These are phyloP conservation scores for Hypoxylon cercidicola DNA, from an alignment of 495 filamentous ascomycete species.

Conservation along the genomic window DNA sequence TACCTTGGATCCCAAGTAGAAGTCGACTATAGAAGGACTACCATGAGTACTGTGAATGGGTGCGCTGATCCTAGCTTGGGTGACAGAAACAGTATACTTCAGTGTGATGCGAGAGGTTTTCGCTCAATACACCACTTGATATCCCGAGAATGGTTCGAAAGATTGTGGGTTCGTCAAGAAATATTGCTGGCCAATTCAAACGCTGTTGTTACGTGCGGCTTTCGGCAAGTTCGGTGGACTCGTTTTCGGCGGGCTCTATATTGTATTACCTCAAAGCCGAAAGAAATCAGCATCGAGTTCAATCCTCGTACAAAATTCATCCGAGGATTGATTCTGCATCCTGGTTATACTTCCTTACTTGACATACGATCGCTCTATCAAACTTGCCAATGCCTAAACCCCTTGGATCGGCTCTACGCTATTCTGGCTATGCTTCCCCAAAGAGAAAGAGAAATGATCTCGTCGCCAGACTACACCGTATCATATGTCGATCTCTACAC, in stretches of 20 bases:
- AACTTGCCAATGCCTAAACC: slow-evolving; percentile 8
- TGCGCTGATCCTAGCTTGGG: slow-evolving; percentile 1
- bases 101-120: background rate
- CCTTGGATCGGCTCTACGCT: slow-evolving; percentile 24
- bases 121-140: slow-evolving; percentile 18
- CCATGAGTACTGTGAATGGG: background rate
- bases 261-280: slow-evolving; percentile 8
- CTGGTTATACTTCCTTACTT: background rate
- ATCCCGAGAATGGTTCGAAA: slow-evolving; percentile 24
- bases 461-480: slow-evolving; percentile 16
- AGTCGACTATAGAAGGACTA: background rate
- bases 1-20: slow-evolving; percentile 20
- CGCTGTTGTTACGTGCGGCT: slow-evolving; percentile 24
- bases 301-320: background rate
- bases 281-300: background rate
- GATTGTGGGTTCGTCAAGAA: slow-evolving; percentile 36
- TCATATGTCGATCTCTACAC: slow-evolving; percentile 17
- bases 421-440: slow-evolving; percentile 11
- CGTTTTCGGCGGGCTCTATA: slow-evolving; percentile 15
- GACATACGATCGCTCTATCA: background rate
- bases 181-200: slow-evolving; percentile 18
- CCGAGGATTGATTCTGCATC: background rate
- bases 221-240: slow-evolving; percentile 12
- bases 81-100: background rate
- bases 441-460: background rate